Evolutionary conservation across 106 monocot genomes (phyloP).

Genomic region (Acorus gramineus): DNA sequence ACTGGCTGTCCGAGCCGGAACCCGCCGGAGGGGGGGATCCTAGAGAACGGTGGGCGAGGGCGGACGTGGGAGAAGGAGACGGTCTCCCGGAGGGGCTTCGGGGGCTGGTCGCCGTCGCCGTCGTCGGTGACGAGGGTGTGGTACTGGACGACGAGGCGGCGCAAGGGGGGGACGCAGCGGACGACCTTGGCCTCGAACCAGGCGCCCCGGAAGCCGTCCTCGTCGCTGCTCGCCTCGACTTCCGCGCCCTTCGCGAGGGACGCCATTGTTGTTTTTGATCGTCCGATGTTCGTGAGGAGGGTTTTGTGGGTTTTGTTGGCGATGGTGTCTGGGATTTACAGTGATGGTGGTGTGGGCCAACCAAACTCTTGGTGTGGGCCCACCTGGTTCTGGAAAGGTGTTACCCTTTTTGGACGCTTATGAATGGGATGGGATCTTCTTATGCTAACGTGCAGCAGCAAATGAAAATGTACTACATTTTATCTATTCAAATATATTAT

Average conservation of each 20-base stretch:
- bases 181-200: constrained; percentile 38
- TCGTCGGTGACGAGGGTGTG: constrained; percentile 18
- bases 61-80: constrained; percentile 22
- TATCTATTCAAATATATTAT: no score
- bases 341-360: no score
- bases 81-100: constrained; percentile 20
- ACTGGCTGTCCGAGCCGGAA: constrained; percentile 23
- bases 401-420: no score
- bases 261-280: not conserved
- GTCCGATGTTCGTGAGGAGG: no score
- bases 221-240: constrained; percentile 42
- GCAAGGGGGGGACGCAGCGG: constrained; percentile 6
- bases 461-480: no score
- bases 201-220: constrained; percentile 32
- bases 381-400: no score
- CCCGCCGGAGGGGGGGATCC: not conserved
- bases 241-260: constrained; percentile 18
- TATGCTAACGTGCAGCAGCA: no score
- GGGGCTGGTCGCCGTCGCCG: constrained; percentile 5
- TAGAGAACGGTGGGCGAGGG: constrained; percentile 15
- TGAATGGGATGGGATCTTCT: no score
- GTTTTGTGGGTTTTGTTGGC: no score
- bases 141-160: constrained; percentile 29
- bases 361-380: no score
- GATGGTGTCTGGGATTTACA: no score